Conservation (phyloP, 345 rosid genomes). For the Limnanthes douglasii region DNA sequence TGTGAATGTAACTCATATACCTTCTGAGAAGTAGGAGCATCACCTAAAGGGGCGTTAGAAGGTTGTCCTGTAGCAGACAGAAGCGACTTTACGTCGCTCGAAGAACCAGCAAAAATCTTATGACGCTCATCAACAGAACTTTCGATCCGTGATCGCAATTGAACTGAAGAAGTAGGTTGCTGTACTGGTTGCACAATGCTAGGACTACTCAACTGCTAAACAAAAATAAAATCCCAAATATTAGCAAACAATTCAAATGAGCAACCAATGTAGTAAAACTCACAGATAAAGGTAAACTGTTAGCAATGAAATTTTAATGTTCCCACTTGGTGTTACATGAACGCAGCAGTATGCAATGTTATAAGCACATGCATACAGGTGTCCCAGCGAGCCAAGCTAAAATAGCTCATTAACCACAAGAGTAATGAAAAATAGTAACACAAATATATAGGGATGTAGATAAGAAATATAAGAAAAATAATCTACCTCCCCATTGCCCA, state of each 20-base stretch:
- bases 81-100: slow-evolving; percentile 28
- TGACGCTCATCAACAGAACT: slow-evolving; percentile 41
- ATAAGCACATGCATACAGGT: too few relatives aligned
- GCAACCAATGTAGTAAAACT: too few relatives aligned
- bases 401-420: not conserved
- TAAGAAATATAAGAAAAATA: not conserved
- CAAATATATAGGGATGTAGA: not conserved
- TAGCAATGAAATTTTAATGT: too few relatives aligned
- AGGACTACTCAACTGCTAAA: slow-evolving; percentile 34
- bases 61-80: slow-evolving; percentile 25
- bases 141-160: slow-evolving; percentile 47
- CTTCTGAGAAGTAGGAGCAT: slow-evolving; percentile 42
- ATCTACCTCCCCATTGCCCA: slow-evolving; percentile 58
- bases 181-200: slow-evolving; percentile 21
- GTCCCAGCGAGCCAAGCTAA: not conserved
- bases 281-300: too few relatives aligned
- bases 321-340: too few relatives aligned
- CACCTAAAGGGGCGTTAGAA: slow-evolving; percentile 21
- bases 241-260: too few relatives aligned
- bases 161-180: slow-evolving; percentile 35
- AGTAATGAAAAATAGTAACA: not conserved
- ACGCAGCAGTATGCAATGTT: too few relatives aligned
- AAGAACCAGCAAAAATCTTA: slow-evolving; percentile 19
- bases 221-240: not conserved
- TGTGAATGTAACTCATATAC: too few relatives aligned